Evolutionary conservation across 495 filamentous ascomycete genomes (phyloP).

Genomic region (Aspergillus hancockii): DNA sequence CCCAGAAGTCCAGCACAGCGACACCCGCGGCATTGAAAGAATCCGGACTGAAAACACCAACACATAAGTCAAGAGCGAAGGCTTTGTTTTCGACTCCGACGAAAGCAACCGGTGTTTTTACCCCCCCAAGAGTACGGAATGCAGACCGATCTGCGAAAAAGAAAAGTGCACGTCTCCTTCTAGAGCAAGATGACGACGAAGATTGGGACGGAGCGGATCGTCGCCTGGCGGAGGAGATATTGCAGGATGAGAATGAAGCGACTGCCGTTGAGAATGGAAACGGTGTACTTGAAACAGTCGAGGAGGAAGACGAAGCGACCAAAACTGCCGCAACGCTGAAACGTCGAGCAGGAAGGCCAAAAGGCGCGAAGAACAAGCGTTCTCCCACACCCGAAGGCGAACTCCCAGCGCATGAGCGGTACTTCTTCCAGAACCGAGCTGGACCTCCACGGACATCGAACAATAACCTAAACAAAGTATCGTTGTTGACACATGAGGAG

Average conservation of each 20-base stretch:
- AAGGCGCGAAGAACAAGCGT: slow-evolving; percentile 62
- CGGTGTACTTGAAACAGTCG: slow-evolving; percentile 39
- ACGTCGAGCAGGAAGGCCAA: slow-evolving; percentile 58
- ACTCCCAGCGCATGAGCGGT: slow-evolving; percentile 83
- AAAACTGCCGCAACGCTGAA: slow-evolving; percentile 52
- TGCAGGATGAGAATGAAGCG: slow-evolving; percentile 48
- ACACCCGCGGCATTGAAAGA: slow-evolving; percentile 40
- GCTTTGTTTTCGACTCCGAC: slow-evolving; percentile 45
- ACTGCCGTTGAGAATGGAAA: slow-evolving; percentile 40
- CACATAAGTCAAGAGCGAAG: slow-evolving; percentile 42
- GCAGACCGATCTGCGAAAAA: slow-evolving; percentile 82
- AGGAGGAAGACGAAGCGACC: slow-evolving; percentile 30
- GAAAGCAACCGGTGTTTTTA: slow-evolving; percentile 34
- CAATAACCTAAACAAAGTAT: slow-evolving; percentile 75
- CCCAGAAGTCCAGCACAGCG: slow-evolving; percentile 36
- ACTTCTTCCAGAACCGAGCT: slow-evolving; percentile 89
- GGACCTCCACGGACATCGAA: slow-evolving; percentile 80
- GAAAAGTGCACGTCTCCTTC: slow-evolving; percentile 76
- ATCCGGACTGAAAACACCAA: slow-evolving; percentile 46
- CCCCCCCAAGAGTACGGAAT: slow-evolving; percentile 61
- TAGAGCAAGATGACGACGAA: slow-evolving; percentile 72
- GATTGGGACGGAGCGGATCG: slow-evolving; percentile 73
- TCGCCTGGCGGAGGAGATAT: slow-evolving; percentile 70
- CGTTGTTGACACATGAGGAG: slow-evolving; percentile 83
- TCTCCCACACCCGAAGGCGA: slow-evolving; percentile 78